Conservation (phyloP, 139 green algal species). For the Eudorina sp. region DNA sequence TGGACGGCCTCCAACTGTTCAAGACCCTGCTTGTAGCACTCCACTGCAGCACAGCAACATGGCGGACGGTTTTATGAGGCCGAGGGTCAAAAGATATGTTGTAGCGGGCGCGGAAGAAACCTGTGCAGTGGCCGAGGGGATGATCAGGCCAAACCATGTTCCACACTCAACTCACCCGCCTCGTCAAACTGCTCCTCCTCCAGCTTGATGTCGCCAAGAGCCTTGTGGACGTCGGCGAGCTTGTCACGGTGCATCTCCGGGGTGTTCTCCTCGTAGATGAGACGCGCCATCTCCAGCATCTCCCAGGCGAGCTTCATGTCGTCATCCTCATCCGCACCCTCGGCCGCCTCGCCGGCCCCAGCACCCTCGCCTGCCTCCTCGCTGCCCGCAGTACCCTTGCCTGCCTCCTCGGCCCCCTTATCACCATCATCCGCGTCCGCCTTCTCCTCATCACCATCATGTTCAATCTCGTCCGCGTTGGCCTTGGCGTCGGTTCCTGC, state of each 20-base stretch:
- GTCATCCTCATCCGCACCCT: too few relatives aligned
- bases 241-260: slow-evolving; percentile 17
- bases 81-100: too few relatives aligned
- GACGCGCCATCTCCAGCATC: slow-evolving; percentile 60
- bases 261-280: slow-evolving; percentile 35
- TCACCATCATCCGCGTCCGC: not conserved
- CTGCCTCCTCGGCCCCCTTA: not conserved
- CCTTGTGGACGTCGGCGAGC: slow-evolving; percentile 55
- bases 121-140: too few relatives aligned
- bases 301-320: slow-evolving; percentile 82
- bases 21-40: slow-evolving; percentile 19
- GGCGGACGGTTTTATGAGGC: too few relatives aligned
- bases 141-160: too few relatives aligned
- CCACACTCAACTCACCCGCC: slow-evolving; percentile 2
- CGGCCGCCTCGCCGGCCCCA: slow-evolving; percentile 49
- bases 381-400: too few relatives aligned
- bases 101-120: too few relatives aligned
- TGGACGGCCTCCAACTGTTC: slow-evolving; percentile 48
- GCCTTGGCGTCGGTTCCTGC: not conserved
- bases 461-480: not conserved
- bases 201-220: slow-evolving; percentile 51
- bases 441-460: not conserved
- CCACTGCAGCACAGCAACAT: slow-evolving; percentile 41
- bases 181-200: slow-evolving; percentile 61
- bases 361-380: not conserved